Conservation (phyloP, 306 rosid species). For the Castanea mollissima region DNA sequence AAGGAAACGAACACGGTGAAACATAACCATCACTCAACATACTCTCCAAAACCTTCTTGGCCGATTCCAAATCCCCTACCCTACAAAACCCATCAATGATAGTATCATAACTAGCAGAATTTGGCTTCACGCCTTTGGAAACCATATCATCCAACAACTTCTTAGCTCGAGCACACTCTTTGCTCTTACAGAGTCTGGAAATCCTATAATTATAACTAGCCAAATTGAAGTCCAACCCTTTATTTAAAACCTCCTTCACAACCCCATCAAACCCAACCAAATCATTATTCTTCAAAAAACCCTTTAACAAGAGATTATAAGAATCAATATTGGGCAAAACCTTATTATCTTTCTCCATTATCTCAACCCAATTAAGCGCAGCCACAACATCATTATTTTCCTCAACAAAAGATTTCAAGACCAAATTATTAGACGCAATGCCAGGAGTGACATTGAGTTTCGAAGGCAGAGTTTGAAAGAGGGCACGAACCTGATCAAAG, state of each 20-base stretch:
- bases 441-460: slow-evolving; percentile 16
- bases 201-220: slow-evolving; percentile 16
- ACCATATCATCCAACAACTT: slow-evolving; percentile 21
- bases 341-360: slow-evolving; percentile 12
- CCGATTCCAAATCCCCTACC: slow-evolving; percentile 24
- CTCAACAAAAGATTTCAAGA: slow-evolving; percentile 17
- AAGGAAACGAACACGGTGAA: neutral
- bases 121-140: slow-evolving; percentile 18
- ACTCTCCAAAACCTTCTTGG: too few species aligned
- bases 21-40: too few species aligned
- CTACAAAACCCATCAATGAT: slow-evolving; percentile 18
- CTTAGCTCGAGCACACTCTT: slow-evolving; percentile 23
- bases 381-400: slow-evolving; percentile 13
- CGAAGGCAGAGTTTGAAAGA: slow-evolving; percentile 10
- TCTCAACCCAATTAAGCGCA: slow-evolving; percentile 20
- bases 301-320: slow-evolving; percentile 12
- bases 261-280: slow-evolving; percentile 11
- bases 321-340: slow-evolving; percentile 22
- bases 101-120: slow-evolving; percentile 8
- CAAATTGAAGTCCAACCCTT: slow-evolving; percentile 22
- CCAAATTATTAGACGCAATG: slow-evolving; percentile 12
- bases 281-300: slow-evolving; percentile 10
- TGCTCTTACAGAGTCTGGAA: slow-evolving; percentile 21
- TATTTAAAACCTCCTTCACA: slow-evolving; percentile 10
- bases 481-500: slow-evolving; percentile 11